Evolutionary conservation across 192 early-diverging fungal species (phyloP).

Genomic region (Entrophospora sp.): DNA sequence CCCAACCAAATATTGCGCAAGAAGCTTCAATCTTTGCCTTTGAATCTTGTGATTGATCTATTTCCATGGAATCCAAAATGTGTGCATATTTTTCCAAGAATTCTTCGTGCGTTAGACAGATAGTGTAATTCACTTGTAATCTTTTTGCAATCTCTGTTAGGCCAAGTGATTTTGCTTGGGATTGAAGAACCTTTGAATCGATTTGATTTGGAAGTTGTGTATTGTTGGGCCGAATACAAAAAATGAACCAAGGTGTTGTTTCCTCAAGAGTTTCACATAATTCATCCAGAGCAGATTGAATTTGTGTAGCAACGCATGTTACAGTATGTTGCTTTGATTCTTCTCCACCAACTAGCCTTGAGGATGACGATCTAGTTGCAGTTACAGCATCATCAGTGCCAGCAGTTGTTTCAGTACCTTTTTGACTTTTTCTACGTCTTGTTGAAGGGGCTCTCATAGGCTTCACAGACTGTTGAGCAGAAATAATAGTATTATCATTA

Average conservation of each 20-base stretch:
- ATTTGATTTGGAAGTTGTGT: constrained; percentile 47
- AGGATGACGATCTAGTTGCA: no score
- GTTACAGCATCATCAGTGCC: constrained; percentile 7
- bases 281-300: constrained; percentile 61
- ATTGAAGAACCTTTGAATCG: constrained; percentile 58
- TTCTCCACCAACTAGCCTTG: no score
- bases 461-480: constrained; percentile 65
- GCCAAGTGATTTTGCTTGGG: constrained; percentile 65
- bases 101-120: constrained; percentile 64
- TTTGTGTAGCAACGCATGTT: constrained; percentile 50
- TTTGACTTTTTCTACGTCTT: constrained; percentile 38
- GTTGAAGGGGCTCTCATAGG: constrained; percentile 61
- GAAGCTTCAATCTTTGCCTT: constrained; percentile 35
- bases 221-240: constrained; percentile 72
- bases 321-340: constrained; percentile 45
- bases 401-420: constrained; percentile 12
- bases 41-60: constrained; percentile 25
- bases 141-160: constrained; percentile 57
- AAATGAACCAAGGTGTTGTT: constrained; percentile 70
- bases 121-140: constrained; percentile 65
- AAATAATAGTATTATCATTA: constrained; percentile 65
- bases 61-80: constrained; percentile 33
- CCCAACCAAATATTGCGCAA: constrained; percentile 54
- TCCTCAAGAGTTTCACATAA: constrained; percentile 63
- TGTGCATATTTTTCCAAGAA: constrained; percentile 66